Evolutionary conservation across 2,329 filamentous ascomycete species (phyloP).

Genomic region (Lithohypha guttulata): DNA sequence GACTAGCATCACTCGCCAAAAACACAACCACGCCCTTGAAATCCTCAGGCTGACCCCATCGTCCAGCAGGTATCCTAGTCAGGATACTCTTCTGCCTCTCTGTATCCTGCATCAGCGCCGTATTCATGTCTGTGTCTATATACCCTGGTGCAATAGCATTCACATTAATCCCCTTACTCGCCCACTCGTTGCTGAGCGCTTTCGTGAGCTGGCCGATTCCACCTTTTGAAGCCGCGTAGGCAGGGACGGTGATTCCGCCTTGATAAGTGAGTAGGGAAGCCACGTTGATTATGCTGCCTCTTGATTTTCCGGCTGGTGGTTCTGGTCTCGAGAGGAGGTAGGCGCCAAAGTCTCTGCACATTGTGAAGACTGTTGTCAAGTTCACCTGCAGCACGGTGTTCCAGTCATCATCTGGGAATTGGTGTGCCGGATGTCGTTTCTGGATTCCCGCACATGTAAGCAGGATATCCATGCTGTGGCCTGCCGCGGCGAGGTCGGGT

Average conservation of each 20-base stretch:
- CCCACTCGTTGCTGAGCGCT: slow-evolving; percentile 79
- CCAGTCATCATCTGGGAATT: slow-evolving; percentile 69
- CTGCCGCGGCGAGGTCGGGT: slow-evolving; percentile 29
- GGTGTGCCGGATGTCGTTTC: slow-evolving; percentile 60
- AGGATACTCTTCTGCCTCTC: slow-evolving; percentile 62
- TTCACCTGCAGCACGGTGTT: slow-evolving; percentile 78
- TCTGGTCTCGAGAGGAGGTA: slow-evolving; percentile 57
- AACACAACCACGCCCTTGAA: slow-evolving; percentile 76
- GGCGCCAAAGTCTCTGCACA: slow-evolving; percentile 65
- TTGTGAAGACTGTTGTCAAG: slow-evolving; percentile 66
- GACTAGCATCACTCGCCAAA: slow-evolving; percentile 35
- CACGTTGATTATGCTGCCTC: slow-evolving; percentile 62
- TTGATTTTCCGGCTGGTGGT: slow-evolving; percentile 16
- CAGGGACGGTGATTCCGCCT: slow-evolving; percentile 77
- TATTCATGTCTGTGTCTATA: slow-evolving; percentile 91
- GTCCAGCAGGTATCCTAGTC: slow-evolving; percentile 67
- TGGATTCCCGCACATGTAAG: slow-evolving; percentile 85
- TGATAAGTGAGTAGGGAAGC: slow-evolving; percentile 73
- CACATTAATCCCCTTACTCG: slow-evolving; percentile 64
- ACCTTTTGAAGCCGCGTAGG: slow-evolving; percentile 78
- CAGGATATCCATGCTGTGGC: slow-evolving; percentile 59
- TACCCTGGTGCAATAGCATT: slow-evolving; percentile 87
- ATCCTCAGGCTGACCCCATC: slow-evolving; percentile 76
- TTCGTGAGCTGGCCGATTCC: slow-evolving; percentile 78
- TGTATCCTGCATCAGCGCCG: slow-evolving; percentile 62